Evolutionary conservation across 352 stramenopile genomes (phyloP), one percentile per base, ranked within the genome.

Genomic region (Peronospora destructor): DNA sequence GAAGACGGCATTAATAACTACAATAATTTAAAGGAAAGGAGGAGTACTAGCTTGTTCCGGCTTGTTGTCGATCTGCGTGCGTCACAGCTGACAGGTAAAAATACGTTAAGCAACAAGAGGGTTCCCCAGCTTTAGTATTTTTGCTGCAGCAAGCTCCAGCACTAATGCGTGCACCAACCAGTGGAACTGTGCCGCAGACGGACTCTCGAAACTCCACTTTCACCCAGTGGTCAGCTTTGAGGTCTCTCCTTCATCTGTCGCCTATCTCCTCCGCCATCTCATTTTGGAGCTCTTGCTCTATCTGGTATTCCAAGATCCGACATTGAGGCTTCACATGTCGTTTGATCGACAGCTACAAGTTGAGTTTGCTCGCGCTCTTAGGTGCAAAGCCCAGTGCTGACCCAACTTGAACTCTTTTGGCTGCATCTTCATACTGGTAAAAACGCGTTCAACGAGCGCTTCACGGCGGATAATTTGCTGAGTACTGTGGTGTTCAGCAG

Each of bases 401-500:
- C 19, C 9, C 26, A 26, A 33, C 28, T 36, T 48, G 16, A 8
- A 17, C 4, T 1, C 19, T 35, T 45, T 43, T 39, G 11, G 3
- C 13, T 4, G 17, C 19, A 19, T 12, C 26, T 43, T 44, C 43
- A 12, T 54, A 36, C 46, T 53, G 0, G 53, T 53, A 53, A 76
- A 76, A 0, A 80, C 68, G 0, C 43, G 39, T 40, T 77, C 54
- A 25, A 83, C 60, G 14, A 71, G 58, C 9, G 45, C 61, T 52
- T 73, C 64, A 19, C 61, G 44, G 7, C 41, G 45, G 34, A 97
- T 85, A 56, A 97, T 71, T 53, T 97, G 91, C n/a, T 82, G 56
- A 40, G 97, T 73, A 26, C 95, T 89, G 51, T 96, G 80, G 4
- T 90, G 67, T 39, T 92, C 74, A 0, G 70, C 53, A 11, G 77